Conservation (phyloP, 768 basidiomycete species). For the Kwoniella heveanensis region DNA sequence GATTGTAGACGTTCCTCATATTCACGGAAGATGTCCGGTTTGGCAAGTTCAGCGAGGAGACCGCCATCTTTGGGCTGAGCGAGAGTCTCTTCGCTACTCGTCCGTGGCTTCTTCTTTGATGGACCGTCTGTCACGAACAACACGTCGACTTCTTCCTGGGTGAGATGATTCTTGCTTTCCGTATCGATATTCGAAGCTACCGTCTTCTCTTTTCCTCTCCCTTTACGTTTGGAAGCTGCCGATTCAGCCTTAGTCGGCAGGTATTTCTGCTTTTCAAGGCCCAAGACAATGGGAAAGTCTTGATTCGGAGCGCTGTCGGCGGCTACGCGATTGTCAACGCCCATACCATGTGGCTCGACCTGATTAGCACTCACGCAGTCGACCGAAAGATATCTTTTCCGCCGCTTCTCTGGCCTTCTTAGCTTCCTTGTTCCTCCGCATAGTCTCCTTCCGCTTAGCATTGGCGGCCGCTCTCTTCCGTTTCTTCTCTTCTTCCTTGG, state of each 20-base stretch:
- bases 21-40: background rate
- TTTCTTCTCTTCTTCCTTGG: constrained; percentile 10
- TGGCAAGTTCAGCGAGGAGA: background rate
- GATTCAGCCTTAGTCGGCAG: constrained; percentile 28
- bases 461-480: constrained; percentile 6
- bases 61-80: background rate
- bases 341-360: background rate
- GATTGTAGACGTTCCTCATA: background rate
- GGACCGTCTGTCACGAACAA: background rate
- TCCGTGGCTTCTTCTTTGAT: background rate
- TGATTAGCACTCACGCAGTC: constrained; percentile 7
- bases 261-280: constrained; percentile 30
- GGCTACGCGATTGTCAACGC: background rate
- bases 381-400: constrained; percentile 8
- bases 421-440: constrained; percentile 9
- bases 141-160: background rate
- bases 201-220: background rate
- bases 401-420: constrained; percentile 2
- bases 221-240: constrained; percentile 7
- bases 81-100: background rate
- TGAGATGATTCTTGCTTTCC: background rate
- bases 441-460: constrained; percentile 1
- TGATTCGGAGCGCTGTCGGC: constrained; percentile 12
- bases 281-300: constrained; percentile 34
- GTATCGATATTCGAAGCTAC: background rate